Base-by-base conservation (phyloP, 345 rosid genomes). In the Moricandia moricandioides region DNA sequence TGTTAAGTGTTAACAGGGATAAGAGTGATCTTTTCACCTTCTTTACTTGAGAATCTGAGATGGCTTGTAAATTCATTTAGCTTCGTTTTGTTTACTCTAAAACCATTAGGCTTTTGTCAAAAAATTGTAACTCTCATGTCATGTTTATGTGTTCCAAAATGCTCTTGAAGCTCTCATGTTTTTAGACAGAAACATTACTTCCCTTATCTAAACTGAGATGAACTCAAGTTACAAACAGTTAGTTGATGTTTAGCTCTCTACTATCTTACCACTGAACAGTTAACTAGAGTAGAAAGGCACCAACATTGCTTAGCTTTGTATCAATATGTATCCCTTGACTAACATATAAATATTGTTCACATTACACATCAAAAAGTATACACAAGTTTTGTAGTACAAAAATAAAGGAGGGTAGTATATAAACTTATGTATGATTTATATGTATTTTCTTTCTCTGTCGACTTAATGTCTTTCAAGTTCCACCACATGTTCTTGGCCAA, bases 1-100 rank as follows among this genome's bases (percentile, higher is more conserved):
- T 73, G 78, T 74, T 74, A 43, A 45, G 65, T 73, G 78, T 74
- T 74, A 43, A 45, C 56, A 56, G 69, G 65, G 33, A 13, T 27
- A 30, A 57, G 45, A 1, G 78, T 65, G 54, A 17, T n/a, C 69
- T 63, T 61, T 71, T 16, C 54, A 39, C 57, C 40, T 30, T 65
- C 14, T 40, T 58, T 9, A 37, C 56, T 43, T 8, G 31, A 54
- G 45, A 73, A 64, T 40, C 45, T 35, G 63, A 52, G 62, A 63
- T 54, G 55, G 76, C 13, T 64, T 73, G 77, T 73, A 74, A 65
- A 30, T 54, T 29, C 8, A 12, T 24, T 24, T 55, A 49, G 40
- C 30, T 10, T 35, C 18, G 13, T 8, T 16, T 8, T 31, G 27
- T 11, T 9, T 64, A 43, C 16, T 29, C 3, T 37, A 29, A 66